Evolutionary conservation across 1,139 yeast species (phyloP).

Genomic region (Kurtzmaniella natalensis): DNA sequence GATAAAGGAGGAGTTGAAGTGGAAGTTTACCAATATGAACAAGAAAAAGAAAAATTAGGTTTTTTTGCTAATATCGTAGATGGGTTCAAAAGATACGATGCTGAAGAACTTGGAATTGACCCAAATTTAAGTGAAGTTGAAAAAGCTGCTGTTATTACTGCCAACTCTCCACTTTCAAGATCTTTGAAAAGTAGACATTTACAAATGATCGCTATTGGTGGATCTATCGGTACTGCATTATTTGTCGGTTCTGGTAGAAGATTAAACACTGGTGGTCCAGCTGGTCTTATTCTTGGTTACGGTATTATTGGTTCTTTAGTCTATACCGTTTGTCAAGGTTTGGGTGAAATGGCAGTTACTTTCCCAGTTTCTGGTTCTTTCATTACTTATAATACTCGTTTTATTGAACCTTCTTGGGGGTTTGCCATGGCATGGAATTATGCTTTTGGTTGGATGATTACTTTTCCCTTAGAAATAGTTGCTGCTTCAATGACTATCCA

Average conservation of each 20-base stretch:
- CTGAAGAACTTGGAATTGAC: constrained; percentile 4
- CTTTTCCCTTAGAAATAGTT: constrained; percentile 29
- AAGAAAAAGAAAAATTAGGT: neutral
- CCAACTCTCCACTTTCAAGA: constrained; percentile 26
- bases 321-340: constrained; percentile 29
- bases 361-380: constrained; percentile 33
- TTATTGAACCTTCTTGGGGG: constrained; percentile 31
- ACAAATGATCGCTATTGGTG: constrained; percentile 55
- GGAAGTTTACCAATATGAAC: constrained; percentile 17
- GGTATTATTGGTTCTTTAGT: constrained; percentile 25
- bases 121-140: constrained; percentile 13
- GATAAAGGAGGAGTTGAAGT: constrained; percentile 25
- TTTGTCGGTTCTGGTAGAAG: constrained; percentile 68
- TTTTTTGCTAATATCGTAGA: constrained; percentile 4
- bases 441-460: constrained; percentile 18
- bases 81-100: constrained; percentile 7
- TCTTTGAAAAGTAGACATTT: constrained; percentile 41
- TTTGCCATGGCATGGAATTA: constrained; percentile 36
- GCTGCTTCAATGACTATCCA: constrained; percentile 29
- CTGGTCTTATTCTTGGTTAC: constrained; percentile 48
- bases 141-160: constrained; percentile 15
- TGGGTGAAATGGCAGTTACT: constrained; percentile 32
- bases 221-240: constrained; percentile 56
- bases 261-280: constrained; percentile 59
- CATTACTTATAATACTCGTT: constrained; percentile 27